Conservation (phyloP, 768 basidiomycete species). For the Rhodotorula babjevae region DNA sequence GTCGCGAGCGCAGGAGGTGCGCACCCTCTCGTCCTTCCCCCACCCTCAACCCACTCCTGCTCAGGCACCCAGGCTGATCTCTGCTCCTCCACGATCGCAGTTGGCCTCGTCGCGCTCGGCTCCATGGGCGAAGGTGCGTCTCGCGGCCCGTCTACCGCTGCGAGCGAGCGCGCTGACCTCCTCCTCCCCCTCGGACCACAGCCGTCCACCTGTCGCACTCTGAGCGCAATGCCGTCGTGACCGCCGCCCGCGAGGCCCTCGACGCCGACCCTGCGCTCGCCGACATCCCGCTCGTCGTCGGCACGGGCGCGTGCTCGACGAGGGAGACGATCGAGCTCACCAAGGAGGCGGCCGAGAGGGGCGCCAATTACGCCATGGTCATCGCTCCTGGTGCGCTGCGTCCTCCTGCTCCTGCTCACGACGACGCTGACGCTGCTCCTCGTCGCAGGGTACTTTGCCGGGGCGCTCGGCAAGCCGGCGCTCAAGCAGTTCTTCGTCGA, state of each 20-base stretch:
- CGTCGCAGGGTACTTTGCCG: constrained; percentile 20
- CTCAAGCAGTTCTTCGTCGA: constrained; percentile 74
- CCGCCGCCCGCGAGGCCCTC: constrained; percentile 63
- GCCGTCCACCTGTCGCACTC: constrained; percentile 65
- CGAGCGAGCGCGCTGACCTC: not conserved
- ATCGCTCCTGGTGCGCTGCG: constrained; percentile 57
- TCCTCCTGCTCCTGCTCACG: not conserved
- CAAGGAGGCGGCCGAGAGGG: constrained; percentile 69
- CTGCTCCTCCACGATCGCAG: constrained; percentile 45
- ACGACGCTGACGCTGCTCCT: not conserved
- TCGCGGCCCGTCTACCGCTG: not conserved
- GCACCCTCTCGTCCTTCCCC: constrained; percentile 39
- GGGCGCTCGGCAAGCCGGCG: constrained; percentile 56
- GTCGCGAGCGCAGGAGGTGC: constrained; percentile 45
- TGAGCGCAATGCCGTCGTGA: constrained; percentile 65
- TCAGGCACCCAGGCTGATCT: no score
- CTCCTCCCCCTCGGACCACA: constrained; percentile 8
- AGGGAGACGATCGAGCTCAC: constrained; percentile 61
- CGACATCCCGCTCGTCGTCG: constrained; percentile 67
- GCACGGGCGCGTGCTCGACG: constrained; percentile 77
- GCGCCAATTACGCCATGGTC: constrained; percentile 80
- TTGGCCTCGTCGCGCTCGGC: constrained; percentile 67
- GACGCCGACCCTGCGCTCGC: constrained; percentile 59
- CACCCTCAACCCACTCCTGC: no score
- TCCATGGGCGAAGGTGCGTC: constrained; percentile 67